Conservation (phyloP, 2,329 filamentous ascomycete species). For the Davidsoniella neocaledoniae region DNA sequence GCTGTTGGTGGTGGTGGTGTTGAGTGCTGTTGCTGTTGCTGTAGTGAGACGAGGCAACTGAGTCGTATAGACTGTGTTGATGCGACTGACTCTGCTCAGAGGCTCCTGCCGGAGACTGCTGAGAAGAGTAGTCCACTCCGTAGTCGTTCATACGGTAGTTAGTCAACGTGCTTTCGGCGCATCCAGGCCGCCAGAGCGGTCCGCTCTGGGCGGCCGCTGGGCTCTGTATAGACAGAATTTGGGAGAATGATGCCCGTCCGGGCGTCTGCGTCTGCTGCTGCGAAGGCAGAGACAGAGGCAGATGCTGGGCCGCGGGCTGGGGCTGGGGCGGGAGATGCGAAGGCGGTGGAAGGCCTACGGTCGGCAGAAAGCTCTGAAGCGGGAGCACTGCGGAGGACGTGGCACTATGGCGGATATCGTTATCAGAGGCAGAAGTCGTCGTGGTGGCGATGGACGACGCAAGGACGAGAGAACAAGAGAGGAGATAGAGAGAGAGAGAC, state of each 20-base stretch:
- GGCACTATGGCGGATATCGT: not conserved
- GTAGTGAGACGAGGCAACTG: conserved; percentile 20
- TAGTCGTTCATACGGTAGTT: conserved; percentile 58
- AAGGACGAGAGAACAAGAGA: too few relatives aligned
- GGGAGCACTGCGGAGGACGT: conserved; percentile 4
- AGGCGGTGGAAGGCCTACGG: not conserved
- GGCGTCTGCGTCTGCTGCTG: conserved; percentile 22
- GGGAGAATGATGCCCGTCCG: conserved; percentile 34
- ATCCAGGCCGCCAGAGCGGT: conserved; percentile 63
- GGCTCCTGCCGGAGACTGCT: conserved; percentile 43
- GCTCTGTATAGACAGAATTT: conserved; percentile 44
- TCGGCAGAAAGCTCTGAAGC: conserved; percentile 3
- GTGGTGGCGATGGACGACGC: not conserved
- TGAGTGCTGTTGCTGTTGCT: conserved; percentile 16
- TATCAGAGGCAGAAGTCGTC: not conserved
- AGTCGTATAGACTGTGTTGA: conserved; percentile 40
- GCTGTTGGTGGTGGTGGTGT: conserved; percentile 15
- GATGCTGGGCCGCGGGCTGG: conserved; percentile 6
- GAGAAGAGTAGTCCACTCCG: conserved; percentile 58
- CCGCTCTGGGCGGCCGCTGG: conserved; percentile 56
- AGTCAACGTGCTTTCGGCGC: conserved; percentile 54
- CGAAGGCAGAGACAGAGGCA: conserved; percentile 19
- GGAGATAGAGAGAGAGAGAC: too few relatives aligned
- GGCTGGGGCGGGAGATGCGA: not conserved
- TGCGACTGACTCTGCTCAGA: conserved; percentile 41